These are phyloP conservation scores for Kurtzmaniella quercitrusa DNA, from an alignment of 1,139 yeast genomes.

Conservation along the genomic window DNA sequence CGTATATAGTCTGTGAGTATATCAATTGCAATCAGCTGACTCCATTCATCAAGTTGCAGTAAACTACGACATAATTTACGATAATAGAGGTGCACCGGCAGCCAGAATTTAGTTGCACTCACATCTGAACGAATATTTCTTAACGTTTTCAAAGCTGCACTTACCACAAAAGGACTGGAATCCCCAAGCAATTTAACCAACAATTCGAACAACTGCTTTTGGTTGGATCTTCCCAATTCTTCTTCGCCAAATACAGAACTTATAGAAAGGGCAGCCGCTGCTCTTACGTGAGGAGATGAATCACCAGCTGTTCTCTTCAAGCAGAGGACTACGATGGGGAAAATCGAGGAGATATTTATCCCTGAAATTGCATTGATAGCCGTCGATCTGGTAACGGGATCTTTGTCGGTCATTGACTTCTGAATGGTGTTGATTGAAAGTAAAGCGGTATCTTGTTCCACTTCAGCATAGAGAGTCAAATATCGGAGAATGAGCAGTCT, in stretches of 20 bases:
- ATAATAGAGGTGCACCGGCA: constrained; percentile 67
- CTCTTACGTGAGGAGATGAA: constrained; percentile 71
- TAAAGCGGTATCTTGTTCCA: constrained; percentile 83
- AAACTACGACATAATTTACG: constrained; percentile 57
- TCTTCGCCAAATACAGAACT: constrained; percentile 55
- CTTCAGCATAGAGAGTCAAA: constrained; percentile 72
- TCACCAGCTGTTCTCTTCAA: constrained; percentile 68
- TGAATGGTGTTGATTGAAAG: constrained; percentile 90
- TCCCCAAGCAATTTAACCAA: constrained; percentile 60
- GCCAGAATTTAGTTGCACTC: constrained; percentile 42
- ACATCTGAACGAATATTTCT: constrained; percentile 35
- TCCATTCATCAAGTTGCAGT: constrained; percentile 66
- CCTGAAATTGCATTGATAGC: constrained; percentile 80
- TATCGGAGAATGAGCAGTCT: constrained; percentile 78
- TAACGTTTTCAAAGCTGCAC: constrained; percentile 61
- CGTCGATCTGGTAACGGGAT: constrained; percentile 63
- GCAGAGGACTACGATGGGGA: constrained; percentile 73
- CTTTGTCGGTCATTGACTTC: constrained; percentile 68
- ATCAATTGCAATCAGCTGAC: constrained; percentile 61
- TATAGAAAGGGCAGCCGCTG: constrained; percentile 76
- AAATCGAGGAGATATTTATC: constrained; percentile 71
- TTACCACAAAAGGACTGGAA: constrained; percentile 60
- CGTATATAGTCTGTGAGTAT: constrained; percentile 65
- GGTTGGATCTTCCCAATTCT: constrained; percentile 9
- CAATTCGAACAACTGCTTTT: constrained; percentile 42